These are phyloP conservation scores for Dittrichia graveolens DNA, from an alignment of 129 eudicot genomes.

Conservation along the genomic window DNA sequence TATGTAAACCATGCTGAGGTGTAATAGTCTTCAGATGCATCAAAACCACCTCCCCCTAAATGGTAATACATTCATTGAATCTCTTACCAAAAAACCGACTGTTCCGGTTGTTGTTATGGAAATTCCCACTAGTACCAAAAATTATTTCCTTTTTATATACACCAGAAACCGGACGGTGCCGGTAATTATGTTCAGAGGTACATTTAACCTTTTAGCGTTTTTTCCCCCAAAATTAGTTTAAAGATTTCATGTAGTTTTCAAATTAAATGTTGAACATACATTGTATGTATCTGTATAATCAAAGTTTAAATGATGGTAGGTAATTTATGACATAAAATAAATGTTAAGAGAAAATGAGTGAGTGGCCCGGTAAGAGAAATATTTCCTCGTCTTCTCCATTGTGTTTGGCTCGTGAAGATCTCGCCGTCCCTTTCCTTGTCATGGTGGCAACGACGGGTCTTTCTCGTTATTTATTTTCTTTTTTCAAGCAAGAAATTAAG, in stretches of 20 bases:
- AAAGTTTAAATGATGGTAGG: background rate
- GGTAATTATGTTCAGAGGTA: conserved; percentile 22
- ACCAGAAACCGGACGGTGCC: conserved; percentile 38
- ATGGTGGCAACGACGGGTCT: too few relatives aligned
- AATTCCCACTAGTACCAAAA: conserved; percentile 40
- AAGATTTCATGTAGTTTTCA: conserved; percentile 1
- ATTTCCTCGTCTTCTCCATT: too few relatives aligned
- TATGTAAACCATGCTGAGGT: conserved; percentile 44
- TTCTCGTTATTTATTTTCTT: too few relatives aligned
- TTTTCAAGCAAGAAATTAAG: too few relatives aligned
- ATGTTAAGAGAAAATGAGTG: too few relatives aligned
- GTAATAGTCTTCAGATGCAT: conserved; percentile 47
- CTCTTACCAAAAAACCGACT: conserved; percentile 41
- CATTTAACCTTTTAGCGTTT: background rate
- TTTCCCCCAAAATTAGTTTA: background rate
- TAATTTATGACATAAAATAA: background rate
- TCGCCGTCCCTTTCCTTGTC: too few relatives aligned
- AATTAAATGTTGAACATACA: conserved; percentile 20
- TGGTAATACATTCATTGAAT: conserved; percentile 62
- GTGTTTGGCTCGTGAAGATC: too few relatives aligned
- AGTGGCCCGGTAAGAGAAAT: too few relatives aligned
- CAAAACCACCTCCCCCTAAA: conserved; percentile 32
- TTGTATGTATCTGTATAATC: conserved; percentile 7
- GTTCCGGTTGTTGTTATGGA: conserved; percentile 41
- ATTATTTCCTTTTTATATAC: conserved; percentile 2